Percentiles rank a stretch among this genome's conserved stretches.
Conservation (phyloP, 306 rosid genomes). For the Datisca glomerata region DNA sequence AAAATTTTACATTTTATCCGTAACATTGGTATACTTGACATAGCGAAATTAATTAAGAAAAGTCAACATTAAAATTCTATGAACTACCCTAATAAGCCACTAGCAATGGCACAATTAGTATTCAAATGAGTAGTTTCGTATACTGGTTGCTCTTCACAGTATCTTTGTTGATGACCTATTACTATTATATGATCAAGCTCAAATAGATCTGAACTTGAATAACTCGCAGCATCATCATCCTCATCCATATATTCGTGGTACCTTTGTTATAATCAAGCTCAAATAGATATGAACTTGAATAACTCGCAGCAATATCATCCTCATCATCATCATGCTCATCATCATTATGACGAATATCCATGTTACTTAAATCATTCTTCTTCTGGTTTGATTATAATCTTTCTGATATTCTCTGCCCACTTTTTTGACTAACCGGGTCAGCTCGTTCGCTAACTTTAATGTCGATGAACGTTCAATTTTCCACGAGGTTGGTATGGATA, state of each 20-base stretch:
- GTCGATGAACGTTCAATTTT: not conserved
- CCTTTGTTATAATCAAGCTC: conserved; percentile 74
- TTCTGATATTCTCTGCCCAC: conserved; percentile 35
- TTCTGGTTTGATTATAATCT: conserved; percentile 39
- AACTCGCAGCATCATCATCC: conserved; percentile 54
- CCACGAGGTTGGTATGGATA: not conserved
- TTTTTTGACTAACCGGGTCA: too few relatives aligned
- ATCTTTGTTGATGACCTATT: conserved; percentile 34
- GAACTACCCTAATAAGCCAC: conserved; percentile 16
- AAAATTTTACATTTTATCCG: too few relatives aligned
- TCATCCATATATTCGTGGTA: conserved; percentile 29
- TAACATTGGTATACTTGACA: too few relatives aligned
- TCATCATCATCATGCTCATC: conserved; percentile 14
- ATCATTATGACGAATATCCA: conserved; percentile 16
- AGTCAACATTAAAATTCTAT: too few relatives aligned
- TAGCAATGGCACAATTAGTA: conserved; percentile 62
- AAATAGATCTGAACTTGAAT: conserved; percentile 91
- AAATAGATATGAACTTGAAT: conserved; percentile 90
- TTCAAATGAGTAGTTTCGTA: conserved; percentile 59
- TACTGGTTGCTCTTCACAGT: conserved; percentile 74
- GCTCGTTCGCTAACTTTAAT: not conserved
- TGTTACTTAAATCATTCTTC: conserved; percentile 22
- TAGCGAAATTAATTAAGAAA: too few relatives aligned
- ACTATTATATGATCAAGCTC: conserved; percentile 70
- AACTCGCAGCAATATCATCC: conserved; percentile 52